These are phyloP conservation scores for Penicillium desertorum DNA, from an alignment of 495 filamentous ascomycete species.

Conservation along the genomic window DNA sequence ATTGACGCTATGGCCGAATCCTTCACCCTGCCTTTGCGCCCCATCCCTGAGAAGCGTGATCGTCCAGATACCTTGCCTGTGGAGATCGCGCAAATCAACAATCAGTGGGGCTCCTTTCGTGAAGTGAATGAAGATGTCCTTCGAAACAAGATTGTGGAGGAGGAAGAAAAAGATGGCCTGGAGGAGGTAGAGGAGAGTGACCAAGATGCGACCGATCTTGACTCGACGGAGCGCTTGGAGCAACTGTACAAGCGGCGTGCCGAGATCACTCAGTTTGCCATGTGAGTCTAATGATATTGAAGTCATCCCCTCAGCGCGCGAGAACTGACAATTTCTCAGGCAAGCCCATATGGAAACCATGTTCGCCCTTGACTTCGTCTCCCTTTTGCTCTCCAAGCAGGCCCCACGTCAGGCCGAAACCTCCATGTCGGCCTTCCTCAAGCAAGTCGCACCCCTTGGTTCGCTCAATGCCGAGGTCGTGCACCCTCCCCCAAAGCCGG, in stretches of 20 bases:
- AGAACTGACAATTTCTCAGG: slow-evolving; percentile 34
- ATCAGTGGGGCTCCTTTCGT: slow-evolving; percentile 71
- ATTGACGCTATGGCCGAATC: slow-evolving; percentile 40
- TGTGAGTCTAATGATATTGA: slow-evolving; percentile 29
- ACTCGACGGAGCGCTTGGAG: slow-evolving; percentile 42
- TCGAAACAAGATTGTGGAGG: slow-evolving; percentile 56
- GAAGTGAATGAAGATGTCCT: slow-evolving; percentile 63
- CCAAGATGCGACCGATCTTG: slow-evolving; percentile 30
- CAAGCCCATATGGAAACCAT: slow-evolving; percentile 65
- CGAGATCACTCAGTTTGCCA: slow-evolving; percentile 47
- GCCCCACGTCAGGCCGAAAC: slow-evolving; percentile 62
- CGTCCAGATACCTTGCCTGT: slow-evolving; percentile 63
- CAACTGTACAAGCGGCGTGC: slow-evolving; percentile 45
- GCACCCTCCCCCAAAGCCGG: slow-evolving; percentile 53
- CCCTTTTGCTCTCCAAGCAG: slow-evolving; percentile 78
- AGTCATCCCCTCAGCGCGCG: neutral
- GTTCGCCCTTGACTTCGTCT: slow-evolving; percentile 77
- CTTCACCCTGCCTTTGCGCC: slow-evolving; percentile 63
- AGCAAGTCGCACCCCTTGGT: slow-evolving; percentile 66
- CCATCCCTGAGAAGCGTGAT: slow-evolving; percentile 53
- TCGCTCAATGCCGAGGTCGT: slow-evolving; percentile 75
- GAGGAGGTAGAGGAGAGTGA: slow-evolving; percentile 37
- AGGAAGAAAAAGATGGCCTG: slow-evolving; percentile 42
- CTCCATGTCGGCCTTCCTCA: slow-evolving; percentile 68
- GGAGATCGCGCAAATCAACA: slow-evolving; percentile 72